Conservation (phyloP, 768 basidiomycete genomes). For the Podaxis mareebaensis region DNA sequence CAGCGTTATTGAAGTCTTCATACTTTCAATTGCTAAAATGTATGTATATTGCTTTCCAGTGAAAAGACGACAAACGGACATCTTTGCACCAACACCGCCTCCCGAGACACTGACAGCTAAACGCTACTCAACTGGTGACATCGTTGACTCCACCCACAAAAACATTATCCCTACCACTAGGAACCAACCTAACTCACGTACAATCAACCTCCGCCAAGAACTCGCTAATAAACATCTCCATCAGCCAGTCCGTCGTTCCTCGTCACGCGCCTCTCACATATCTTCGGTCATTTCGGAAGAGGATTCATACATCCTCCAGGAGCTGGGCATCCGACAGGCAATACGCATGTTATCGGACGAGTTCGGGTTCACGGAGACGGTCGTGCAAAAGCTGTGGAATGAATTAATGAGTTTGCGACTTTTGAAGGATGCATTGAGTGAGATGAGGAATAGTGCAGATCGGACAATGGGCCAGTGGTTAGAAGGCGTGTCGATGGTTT, state of each 20-base stretch:
- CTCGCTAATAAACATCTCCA: conserved; percentile 11
- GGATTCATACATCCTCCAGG: conserved; percentile 7
- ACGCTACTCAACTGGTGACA: conserved; percentile 7
- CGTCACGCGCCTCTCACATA: not conserved
- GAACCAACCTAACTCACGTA: not conserved
- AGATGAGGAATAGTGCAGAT: conserved; percentile 40
- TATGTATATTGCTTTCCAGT: not conserved
- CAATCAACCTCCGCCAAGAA: conserved; percentile 10
- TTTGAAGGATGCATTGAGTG: conserved; percentile 37
- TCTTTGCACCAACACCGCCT: conserved; percentile 4
- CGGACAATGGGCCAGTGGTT: conserved; percentile 12
- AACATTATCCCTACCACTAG: not conserved
- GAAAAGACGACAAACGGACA: conserved; percentile 3
- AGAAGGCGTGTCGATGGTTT: not conserved
- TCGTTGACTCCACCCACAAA: not conserved
- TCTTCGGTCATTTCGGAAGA: conserved; percentile 11
- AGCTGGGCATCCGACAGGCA: conserved; percentile 25
- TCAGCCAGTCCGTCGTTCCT: conserved; percentile 7
- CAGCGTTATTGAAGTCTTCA: too few species aligned
- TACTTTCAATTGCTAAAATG: not conserved
- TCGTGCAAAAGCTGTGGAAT: conserved; percentile 40
- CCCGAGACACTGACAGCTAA: not conserved
- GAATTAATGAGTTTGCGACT: conserved; percentile 33
- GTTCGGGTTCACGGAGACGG: conserved; percentile 42
- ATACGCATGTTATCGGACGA: conserved; percentile 43